These are phyloP conservation scores for Phialemonium atrogriseum DNA, from an alignment of 2,329 filamentous ascomycete species.

Conservation along the genomic window DNA sequence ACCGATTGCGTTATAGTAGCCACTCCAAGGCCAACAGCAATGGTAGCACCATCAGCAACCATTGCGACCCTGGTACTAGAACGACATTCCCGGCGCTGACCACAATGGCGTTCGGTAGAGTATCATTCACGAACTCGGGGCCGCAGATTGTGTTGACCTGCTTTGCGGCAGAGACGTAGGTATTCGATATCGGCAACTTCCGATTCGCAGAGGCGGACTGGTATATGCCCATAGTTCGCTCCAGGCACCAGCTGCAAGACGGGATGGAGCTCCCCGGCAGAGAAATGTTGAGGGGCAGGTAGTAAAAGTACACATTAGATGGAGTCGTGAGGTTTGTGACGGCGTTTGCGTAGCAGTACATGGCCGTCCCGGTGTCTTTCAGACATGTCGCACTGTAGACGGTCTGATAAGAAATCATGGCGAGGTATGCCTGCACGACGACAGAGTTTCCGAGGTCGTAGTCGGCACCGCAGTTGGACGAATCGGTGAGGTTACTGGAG, in stretches of 20 bases:
- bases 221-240: constrained; percentile 76
- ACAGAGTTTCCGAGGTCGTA: constrained; percentile 57
- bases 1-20: not conserved
- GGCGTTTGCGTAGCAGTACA: constrained; percentile 79
- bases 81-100: constrained; percentile 10
- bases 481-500: constrained; percentile 54
- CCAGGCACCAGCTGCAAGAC: constrained; percentile 67
- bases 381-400: constrained; percentile 78
- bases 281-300: constrained; percentile 67
- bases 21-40: constrained; percentile 2
- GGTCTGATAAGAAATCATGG: constrained; percentile 67
- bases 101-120: constrained; percentile 31
- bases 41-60: not conserved
- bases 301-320: constrained; percentile 75
- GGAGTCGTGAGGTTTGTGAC: constrained; percentile 66
- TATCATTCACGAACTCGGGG: constrained; percentile 46
- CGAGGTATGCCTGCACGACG: constrained; percentile 66
- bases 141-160: constrained; percentile 64
- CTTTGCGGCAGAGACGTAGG: constrained; percentile 63
- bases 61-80: not conserved
- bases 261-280: constrained; percentile 62
- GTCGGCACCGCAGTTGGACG: constrained; percentile 64
- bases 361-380: constrained; percentile 52
- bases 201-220: constrained; percentile 58
- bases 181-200: constrained; percentile 55